Evolutionary conservation across 768 basidiomycete genomes (phyloP).

Genomic region (Hirschioporus abietinus): DNA sequence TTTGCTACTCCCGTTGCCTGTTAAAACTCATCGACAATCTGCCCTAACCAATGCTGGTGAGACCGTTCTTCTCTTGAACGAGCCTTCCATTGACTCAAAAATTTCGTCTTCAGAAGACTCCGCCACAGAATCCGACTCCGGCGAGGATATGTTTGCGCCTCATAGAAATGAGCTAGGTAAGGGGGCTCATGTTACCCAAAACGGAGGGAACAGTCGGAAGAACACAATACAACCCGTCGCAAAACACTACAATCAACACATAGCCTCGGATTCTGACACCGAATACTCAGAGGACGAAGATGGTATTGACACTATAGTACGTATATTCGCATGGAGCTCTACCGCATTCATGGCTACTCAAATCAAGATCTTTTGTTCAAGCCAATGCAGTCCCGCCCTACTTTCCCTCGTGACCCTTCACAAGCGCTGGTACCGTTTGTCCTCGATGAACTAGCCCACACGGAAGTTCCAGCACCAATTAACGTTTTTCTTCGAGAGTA

Average conservation of each 20-base stretch:
- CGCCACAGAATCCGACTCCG: constrained; percentile 43
- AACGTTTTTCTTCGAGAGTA: constrained; percentile 89
- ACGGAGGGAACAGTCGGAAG: neutral
- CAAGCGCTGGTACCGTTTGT: constrained; percentile 41
- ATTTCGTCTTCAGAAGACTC: constrained; percentile 28
- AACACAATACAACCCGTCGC: neutral
- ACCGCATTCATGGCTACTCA: neutral
- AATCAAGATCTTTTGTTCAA: constrained; percentile 14
- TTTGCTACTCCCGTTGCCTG: neutral
- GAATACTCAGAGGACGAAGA: neutral
- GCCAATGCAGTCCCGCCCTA: constrained; percentile 45
- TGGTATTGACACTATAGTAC: neutral
- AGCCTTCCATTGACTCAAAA: neutral
- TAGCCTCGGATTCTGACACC: neutral
- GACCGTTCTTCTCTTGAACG: neutral
- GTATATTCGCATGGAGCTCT: neutral
- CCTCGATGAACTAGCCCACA: constrained; percentile 40
- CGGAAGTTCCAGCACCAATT: constrained; percentile 61
- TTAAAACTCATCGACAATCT: neutral
- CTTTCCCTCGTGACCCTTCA: constrained; percentile 41
- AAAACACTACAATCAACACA: neutral
- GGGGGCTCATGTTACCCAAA: neutral
- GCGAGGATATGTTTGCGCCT: constrained; percentile 9
- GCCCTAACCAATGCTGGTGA: neutral
- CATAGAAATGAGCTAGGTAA: neutral